These are phyloP conservation scores for Boletus tylopilopsis DNA, from an alignment of 768 basidiomycete species.

Conservation along the genomic window DNA sequence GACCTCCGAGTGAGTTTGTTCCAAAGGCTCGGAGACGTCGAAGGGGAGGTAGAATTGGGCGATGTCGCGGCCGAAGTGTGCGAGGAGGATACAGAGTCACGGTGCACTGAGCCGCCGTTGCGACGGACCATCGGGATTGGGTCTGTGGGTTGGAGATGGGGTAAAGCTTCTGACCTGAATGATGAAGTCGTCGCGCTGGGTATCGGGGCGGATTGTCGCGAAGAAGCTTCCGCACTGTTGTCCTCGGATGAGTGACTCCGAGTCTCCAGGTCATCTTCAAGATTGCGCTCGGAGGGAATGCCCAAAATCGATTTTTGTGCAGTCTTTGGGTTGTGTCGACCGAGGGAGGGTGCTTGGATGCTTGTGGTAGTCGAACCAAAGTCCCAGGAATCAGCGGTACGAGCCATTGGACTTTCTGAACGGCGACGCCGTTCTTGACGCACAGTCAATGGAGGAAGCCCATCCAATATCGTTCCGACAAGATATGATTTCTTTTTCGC, in stretches of 20 bases:
- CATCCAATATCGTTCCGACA: constrained; percentile 69
- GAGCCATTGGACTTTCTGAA: constrained; percentile 34
- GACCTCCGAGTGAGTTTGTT: constrained; percentile 16
- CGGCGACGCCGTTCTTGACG: constrained; percentile 66
- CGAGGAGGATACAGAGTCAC: constrained; percentile 1
- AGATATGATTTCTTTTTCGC: constrained; percentile 80
- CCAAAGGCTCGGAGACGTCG: constrained; percentile 22
- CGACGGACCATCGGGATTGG: constrained; percentile 6
- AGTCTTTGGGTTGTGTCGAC: constrained; percentile 3
- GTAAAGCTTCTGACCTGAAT: not conserved
- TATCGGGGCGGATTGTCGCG: not conserved
- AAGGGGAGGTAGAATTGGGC: constrained; percentile 4
- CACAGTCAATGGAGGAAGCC: constrained; percentile 66
- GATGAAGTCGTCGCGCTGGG: not conserved
- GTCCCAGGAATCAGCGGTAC: constrained; percentile 79
- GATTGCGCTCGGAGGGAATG: constrained; percentile 1
- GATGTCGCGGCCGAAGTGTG: not conserved
- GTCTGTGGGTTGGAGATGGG: not conserved
- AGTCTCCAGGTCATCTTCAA: constrained; percentile 6
- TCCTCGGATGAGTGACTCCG: constrained; percentile 2
- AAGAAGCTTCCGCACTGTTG: not conserved
- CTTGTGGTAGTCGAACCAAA: constrained; percentile 49
- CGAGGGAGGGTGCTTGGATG: constrained; percentile 27
- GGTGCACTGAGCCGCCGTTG: not conserved
- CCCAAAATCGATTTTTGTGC: constrained; percentile 3